Conservation (phyloP, 164 flowering plant species). For the Berberis thunbergii region DNA sequence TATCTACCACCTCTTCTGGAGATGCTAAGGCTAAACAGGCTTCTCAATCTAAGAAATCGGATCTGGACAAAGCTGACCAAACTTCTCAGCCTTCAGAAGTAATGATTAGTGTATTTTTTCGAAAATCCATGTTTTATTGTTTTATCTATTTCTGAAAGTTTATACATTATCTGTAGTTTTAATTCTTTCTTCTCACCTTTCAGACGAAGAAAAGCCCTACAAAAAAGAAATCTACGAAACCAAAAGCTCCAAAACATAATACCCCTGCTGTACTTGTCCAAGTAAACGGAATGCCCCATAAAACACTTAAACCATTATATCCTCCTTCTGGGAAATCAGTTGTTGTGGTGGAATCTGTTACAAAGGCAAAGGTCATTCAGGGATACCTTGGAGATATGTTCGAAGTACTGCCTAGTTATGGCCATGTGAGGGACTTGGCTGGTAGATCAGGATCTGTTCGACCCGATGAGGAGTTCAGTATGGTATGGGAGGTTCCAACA, state of each 20-base stretch:
- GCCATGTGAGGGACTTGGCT: constrained; percentile 96
- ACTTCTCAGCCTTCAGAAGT: constrained; percentile 27
- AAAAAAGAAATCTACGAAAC: background rate
- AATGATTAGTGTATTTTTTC: constrained; percentile 11
- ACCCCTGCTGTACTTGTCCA: constrained; percentile 6
- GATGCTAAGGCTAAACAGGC: constrained; percentile 12
- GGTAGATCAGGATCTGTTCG: constrained; percentile 92
- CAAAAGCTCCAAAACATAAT: background rate
- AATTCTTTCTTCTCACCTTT: constrained; percentile 32
- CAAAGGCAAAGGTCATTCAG: constrained; percentile 91
- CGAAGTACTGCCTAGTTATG: constrained; percentile 95
- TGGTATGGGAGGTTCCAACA: constrained; percentile 99
- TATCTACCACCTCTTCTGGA: constrained; percentile 14
- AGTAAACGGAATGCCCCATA: constrained; percentile 15
- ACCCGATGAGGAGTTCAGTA: constrained; percentile 82
- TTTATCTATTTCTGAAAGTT: constrained; percentile 5
- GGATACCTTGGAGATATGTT: constrained; percentile 85
- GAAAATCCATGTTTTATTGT: constrained; percentile 2
- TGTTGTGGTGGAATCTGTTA: constrained; percentile 77
- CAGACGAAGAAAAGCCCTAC: constrained; percentile 9
- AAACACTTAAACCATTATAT: constrained; percentile 35
- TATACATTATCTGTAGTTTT: constrained; percentile 13
- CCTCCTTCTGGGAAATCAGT: constrained; percentile 84
- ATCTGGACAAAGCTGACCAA: constrained; percentile 9
- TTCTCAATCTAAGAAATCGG: constrained; percentile 18